Evolutionary conservation across 306 rosid genomes (phyloP), one percentile per base, ranked within the genome.

Genomic region (Hylodesmum podocarpum): DNA sequence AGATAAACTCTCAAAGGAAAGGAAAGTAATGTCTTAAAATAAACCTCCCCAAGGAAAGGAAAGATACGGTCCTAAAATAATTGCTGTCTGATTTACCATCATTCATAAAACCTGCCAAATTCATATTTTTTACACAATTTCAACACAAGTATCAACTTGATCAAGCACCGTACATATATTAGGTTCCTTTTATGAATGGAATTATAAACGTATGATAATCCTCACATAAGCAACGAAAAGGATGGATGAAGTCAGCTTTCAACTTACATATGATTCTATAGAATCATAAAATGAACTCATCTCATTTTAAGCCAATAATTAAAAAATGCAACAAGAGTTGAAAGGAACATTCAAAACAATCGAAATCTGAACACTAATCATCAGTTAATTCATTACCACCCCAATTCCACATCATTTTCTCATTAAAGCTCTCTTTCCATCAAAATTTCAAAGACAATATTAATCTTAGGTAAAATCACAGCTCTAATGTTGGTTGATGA

Each of bases 1-100:
- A 66, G 72, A 62, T 75, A 34, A 37, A 71, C 39, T 19, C 29
- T 70, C 64, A n/a, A 59, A 24, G 41, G 19, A 46, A 51, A 67
- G 18, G 6, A 44, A 70, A 24, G 24, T 21, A 39, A 6, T 62
- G 31, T 33, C 21, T 51, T 36, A 53, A 14, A 21, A 33, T 25
- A 44, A 12, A n/a, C n/a, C n/a, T n/a, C n/a, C n/a, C 64, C 19
- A 59, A 24, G 41, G 19, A 46, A 51, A 67, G 18, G 6, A 44
- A 70, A 24, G 24, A 41, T 21, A 39, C 4, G 67, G 31, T 33
- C 21, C 44, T 36, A 53, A 14, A 21, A 33, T 25, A 44, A 12
- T 31, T 58, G 55, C 8, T 6, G 33, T 12, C 27, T 78, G 41
- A 43, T 70, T 64, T 29, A 73, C 10, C 39, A 29, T 36, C 68